Base-by-base conservation (phyloP, 106 monocot species). In the Ottelia alismoides region DNA sequence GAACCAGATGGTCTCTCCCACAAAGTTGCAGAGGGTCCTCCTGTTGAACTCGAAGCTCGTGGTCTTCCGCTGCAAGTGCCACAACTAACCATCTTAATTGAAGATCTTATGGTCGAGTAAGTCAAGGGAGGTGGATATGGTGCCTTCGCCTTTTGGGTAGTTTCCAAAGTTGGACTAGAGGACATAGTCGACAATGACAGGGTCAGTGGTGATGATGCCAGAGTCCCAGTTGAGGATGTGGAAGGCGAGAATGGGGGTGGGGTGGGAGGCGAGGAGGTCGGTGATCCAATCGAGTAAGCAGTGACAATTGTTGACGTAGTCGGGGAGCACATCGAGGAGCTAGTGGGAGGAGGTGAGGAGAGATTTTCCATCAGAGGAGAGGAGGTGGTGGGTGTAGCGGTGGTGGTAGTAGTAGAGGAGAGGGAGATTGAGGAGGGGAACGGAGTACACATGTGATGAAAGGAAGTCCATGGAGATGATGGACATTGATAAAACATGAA, bases 41-140 rank as follows among this genome's bases (percentile, higher is more conserved):
- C 32, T 22, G 32, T 10, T 57, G 56, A 57, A 57, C 16, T 57
- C 56, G 31, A 22, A 23, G 56, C 56, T 57, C 14, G 32, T 22
- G 11, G 24, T 2, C 56, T 57, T 57, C 0, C 56, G 56, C 56
- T 57, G 56, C 0, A 40, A 7, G 1, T 29, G 16, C 56, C 56
- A 57, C 7, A 35, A 23, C n/a, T 57, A 5, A 40, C 56, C 56
- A 40, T 57, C 56, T 30, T 30, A 20, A 23, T 57, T 57, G 56
- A 57, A 57, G 56, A 80, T 80, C 58, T 75, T 75, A 20, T 11
- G 7, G n/a, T 72, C 80, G 25, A 80, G 70, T 20, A 80, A 47
- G 58, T 80, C 80, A 2, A 55, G 55, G 62, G 75, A 64, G 27
- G 65, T 30, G 53, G 50, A 51, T 22, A 64, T 65, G 61, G 65